These are phyloP conservation scores for Tetrastigma voinierianum DNA, from an alignment of 164 flowering plant genomes.

Conservation along the genomic window DNA sequence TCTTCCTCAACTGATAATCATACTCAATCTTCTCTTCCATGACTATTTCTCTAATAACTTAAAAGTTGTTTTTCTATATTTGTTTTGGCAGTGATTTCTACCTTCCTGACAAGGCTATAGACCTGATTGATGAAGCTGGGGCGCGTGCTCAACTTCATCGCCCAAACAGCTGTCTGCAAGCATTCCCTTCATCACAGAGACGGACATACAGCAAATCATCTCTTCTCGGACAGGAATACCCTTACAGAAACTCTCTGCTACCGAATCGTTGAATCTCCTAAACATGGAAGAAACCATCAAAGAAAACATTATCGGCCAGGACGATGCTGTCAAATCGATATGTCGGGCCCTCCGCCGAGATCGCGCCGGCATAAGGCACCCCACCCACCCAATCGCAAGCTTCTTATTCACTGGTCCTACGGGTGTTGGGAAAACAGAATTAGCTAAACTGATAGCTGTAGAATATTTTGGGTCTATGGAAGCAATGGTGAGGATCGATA, in stretches of 20 bases:
- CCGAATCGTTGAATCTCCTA: slow-evolving; percentile 26
- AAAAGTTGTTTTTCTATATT: neutral
- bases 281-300: slow-evolving; percentile 27
- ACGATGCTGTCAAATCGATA: slow-evolving; percentile 37
- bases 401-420: slow-evolving; percentile 50
- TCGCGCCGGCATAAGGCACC: slow-evolving; percentile 35
- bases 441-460: slow-evolving; percentile 31
- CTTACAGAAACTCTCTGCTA: slow-evolving; percentile 18
- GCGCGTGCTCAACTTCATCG: slow-evolving; percentile 7
- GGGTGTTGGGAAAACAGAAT: slow-evolving; percentile 46
- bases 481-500: slow-evolving; percentile 40
- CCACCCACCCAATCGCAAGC: slow-evolving; percentile 32
- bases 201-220: slow-evolving; percentile 25
- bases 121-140: slow-evolving; percentile 22
- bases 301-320: slow-evolving; percentile 29
- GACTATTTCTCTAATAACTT: no score
- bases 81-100: slow-evolving; percentile 14
- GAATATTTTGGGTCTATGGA: slow-evolving; percentile 33
- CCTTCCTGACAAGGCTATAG: slow-evolving; percentile 21
- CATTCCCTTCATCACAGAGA: slow-evolving; percentile 20
- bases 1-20: no score
- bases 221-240: slow-evolving; percentile 41
- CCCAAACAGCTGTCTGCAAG: neutral
- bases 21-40: no score
- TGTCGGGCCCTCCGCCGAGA: slow-evolving; percentile 35